A percentile compares a stretch with the other conserved stretches of the same genome.
These are phyloP conservation scores for Arabidopsis lyrata DNA, from an alignment of 441 rosid genomes.

Conservation along the genomic window DNA sequence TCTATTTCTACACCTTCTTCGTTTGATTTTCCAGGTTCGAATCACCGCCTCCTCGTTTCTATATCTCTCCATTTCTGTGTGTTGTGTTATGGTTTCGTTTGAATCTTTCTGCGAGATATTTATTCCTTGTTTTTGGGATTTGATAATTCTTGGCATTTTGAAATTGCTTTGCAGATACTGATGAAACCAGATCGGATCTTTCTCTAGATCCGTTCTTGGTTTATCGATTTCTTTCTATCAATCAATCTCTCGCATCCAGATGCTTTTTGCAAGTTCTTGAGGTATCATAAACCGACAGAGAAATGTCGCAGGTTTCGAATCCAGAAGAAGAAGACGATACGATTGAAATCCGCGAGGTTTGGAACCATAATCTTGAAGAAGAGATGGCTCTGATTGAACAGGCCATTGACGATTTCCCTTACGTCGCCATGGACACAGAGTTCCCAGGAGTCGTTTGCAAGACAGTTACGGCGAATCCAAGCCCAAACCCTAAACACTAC, in stretches of 20 bases:
- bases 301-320: slow-evolving; percentile 52
- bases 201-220: slow-evolving; percentile 43
- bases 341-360: slow-evolving; percentile 71
- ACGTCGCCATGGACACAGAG: slow-evolving; percentile 82
- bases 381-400: slow-evolving; percentile 60
- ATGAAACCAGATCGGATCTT: slow-evolving; percentile 44
- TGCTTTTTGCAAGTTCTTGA: slow-evolving; percentile 7
- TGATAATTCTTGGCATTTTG: slow-evolving; percentile 16
- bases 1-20: slow-evolving; percentile 6
- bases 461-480: slow-evolving; percentile 51
- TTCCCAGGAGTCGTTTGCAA: slow-evolving; percentile 75
- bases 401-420: slow-evolving; percentile 57
- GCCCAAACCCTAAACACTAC: slow-evolving; percentile 36
- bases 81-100: not conserved
- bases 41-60: slow-evolving; percentile 3
- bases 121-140: not conserved
- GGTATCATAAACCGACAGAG: slow-evolving; percentile 14
- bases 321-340: slow-evolving; percentile 48
- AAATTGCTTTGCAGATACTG: slow-evolving; percentile 24
- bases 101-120: not conserved
- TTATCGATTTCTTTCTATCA: not conserved
- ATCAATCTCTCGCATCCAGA: slow-evolving; percentile 1
- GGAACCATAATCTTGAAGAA: slow-evolving; percentile 62
- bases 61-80: slow-evolving; percentile 6
- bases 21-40: slow-evolving; percentile 33